Conservation (phyloP, 345 rosid species). For the Populus simonii region DNA sequence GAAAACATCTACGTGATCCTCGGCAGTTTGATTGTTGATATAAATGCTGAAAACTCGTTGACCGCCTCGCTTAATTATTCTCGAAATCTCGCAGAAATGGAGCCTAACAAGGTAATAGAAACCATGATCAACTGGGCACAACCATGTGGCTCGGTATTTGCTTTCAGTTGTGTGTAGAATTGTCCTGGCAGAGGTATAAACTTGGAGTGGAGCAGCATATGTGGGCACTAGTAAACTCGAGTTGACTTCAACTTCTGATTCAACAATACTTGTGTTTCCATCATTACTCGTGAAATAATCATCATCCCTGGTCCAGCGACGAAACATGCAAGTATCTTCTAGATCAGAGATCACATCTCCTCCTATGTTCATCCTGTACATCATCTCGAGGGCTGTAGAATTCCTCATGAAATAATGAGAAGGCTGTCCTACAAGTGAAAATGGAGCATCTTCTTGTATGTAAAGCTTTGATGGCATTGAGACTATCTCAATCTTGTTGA, state of each 20-base stretch:
- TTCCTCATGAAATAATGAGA: not conserved
- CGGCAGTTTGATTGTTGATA: slow-evolving; percentile 11
- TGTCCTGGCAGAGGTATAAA: not conserved
- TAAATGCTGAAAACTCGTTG: slow-evolving; percentile 1
- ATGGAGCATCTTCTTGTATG: not conserved
- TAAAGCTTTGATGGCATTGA: slow-evolving; percentile 32
- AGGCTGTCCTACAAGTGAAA: slow-evolving; percentile 7
- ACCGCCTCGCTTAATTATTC: not conserved
- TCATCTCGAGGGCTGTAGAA: slow-evolving; percentile 17
- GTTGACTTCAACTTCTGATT: not conserved
- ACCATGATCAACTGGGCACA: slow-evolving; percentile 10
- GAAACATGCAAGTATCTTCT: slow-evolving; percentile 18
- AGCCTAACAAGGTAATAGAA: slow-evolving; percentile 17
- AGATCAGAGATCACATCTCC: slow-evolving; percentile 6
- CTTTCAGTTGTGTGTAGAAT: not conserved
- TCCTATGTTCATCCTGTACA: slow-evolving; percentile 19
- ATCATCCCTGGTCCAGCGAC: slow-evolving; percentile 9
- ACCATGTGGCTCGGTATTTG: slow-evolving; percentile 9
- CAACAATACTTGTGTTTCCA: not conserved
- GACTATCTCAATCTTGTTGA: slow-evolving; percentile 22
- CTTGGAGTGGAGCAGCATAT: slow-evolving; percentile 1
- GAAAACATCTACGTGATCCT: slow-evolving; percentile 3
- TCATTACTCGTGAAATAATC: not conserved
- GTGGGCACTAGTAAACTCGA: not conserved
- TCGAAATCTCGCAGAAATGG: slow-evolving; percentile 15